Evolutionary conservation across 345 rosid genomes (phyloP), one percentile per base, ranked within the genome.

Genomic region (Raphanus raphanistrum): DNA sequence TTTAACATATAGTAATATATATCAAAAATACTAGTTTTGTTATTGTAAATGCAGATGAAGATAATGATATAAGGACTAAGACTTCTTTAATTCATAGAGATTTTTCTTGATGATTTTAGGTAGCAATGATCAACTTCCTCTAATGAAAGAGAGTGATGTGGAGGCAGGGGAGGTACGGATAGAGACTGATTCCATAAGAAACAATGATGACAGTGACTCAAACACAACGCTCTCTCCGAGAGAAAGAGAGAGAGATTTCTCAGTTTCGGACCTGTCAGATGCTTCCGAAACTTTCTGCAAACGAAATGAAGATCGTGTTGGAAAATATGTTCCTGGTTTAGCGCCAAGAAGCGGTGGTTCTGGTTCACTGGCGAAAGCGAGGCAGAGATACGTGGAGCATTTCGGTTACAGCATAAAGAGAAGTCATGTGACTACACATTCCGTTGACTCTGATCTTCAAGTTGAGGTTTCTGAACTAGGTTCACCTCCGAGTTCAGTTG

Each of bases 391-490:
- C 32, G 85, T 86, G 57, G 85, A 88, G 32, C 84, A 69, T 55
- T 74, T 80, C 4, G 86, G 85, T 76, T 84, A 71, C 80, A 65
- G 57, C 6, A 67, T 76, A 26, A 68, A 59, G n/a, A 75, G 75
- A 28, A 70, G 85, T 79, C 98, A 85, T 82, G 83, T 85, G 62
- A 85, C 87, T 21, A 67, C 87, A 16, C 80, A 81, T 64, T 95
- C 99, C 4, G 79, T 90, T 61, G 98, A 94, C 55, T 95, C 99
- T 50, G 99, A 92, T 75, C 82, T 95, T 87, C 98, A 92, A 68
- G 97, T 95, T 59, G 99, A 92, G 84, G 88, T 95, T 63, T 95
- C 99, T 4, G 99, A 93, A 80, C 60, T 80, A 1, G 88, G 96
- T 32, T 92, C 99, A 36, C 97, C 93, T 45, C 86, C 90, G 2